Evolutionary conservation across 1,284 basidiomycete species (phyloP), one percentile per base, ranked within the genome.

Genomic region (Irpex sp.): DNA sequence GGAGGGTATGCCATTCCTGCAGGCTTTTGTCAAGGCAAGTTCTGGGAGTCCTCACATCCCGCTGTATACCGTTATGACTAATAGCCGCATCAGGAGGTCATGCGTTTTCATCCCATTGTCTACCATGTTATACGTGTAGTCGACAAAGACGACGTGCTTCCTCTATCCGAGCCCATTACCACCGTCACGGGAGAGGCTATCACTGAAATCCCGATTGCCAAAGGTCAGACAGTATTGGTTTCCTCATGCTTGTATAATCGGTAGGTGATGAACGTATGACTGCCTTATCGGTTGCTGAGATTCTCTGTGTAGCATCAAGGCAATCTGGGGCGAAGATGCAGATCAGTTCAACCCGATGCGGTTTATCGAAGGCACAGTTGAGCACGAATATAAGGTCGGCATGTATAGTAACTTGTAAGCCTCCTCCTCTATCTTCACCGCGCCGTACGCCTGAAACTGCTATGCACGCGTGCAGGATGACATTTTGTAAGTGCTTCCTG

Each of bases 341-440:
- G 72, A 84, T 59, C 66, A 69, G 17, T 87, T 79, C 72, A 79
- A 84, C 62, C 84, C 84, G 6, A 80, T 84, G 15, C 86, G 85
- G 78, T 69, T 83, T 56, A 65, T 75, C 5, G 71, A 65, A 9
- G 58, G 73, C 37, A 69, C 69, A 6, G 67, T 70, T 17, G 72
- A 73, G n/a, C 80, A 78, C 67, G 78, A 75, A 19, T 73, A 78
- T 0, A 68, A 69, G 8, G 70, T 84, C 4, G 83, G 85, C 0
- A 76, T 82, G 9, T 81, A 82, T 64, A 78, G 77, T 6, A 84
- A 84, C 70, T 69, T 86, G 85, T 86, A 66, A 69, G 83, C 26
- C 17, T 6, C 26, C 40, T 44, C 40, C 15, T 11, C 40, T 15
- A 44, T 44, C 40, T 11, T 44, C 11, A 44, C 15, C 8, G 15